Evolutionary conservation across 2,329 filamentous ascomycete genomes (phyloP).

Genomic region (Gnomoniopsis smithogilvyi): DNA sequence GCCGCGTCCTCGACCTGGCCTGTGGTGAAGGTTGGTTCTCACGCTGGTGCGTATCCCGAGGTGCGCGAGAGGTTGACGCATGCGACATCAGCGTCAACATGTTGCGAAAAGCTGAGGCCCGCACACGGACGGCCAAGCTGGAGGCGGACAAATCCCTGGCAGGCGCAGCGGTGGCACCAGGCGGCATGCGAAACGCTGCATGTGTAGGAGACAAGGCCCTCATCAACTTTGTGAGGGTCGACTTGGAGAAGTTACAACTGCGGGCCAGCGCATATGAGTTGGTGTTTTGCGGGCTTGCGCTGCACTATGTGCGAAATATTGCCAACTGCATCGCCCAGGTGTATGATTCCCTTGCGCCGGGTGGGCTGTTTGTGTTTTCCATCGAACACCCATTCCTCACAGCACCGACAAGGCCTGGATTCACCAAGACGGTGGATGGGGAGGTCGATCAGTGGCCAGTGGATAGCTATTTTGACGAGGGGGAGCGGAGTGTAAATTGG

Average conservation of each 20-base stretch:
- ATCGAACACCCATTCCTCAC: constrained; percentile 46
- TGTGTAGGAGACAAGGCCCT: background rate
- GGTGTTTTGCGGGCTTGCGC: constrained; percentile 37
- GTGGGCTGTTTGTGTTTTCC: constrained; percentile 39
- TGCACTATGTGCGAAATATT: constrained; percentile 38
- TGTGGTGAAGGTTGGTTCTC: constrained; percentile 46
- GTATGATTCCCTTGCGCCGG: constrained; percentile 29
- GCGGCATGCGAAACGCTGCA: constrained; percentile 16
- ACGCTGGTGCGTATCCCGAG: constrained; percentile 37
- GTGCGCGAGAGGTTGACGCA: constrained; percentile 32
- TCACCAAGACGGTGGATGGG: constrained; percentile 22
- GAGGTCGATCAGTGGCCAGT: constrained; percentile 37
- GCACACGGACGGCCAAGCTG: constrained; percentile 21
- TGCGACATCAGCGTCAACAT: constrained; percentile 43
- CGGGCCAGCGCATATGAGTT: constrained; percentile 29
- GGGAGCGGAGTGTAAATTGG: constrained; percentile 38
- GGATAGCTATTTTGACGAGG: constrained; percentile 39
- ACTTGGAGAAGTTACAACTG: constrained; percentile 31
- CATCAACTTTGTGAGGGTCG: constrained; percentile 31
- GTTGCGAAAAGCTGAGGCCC: constrained; percentile 33
- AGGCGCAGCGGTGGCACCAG: background rate
- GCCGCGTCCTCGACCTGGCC: constrained; percentile 39
- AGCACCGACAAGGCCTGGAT: constrained; percentile 32
- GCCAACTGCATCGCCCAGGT: constrained; percentile 29
- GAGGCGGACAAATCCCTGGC: constrained; percentile 2